Evolutionary conservation across 1,284 basidiomycete species (phyloP).

Genomic region (Stygiomarasmius scandens): DNA sequence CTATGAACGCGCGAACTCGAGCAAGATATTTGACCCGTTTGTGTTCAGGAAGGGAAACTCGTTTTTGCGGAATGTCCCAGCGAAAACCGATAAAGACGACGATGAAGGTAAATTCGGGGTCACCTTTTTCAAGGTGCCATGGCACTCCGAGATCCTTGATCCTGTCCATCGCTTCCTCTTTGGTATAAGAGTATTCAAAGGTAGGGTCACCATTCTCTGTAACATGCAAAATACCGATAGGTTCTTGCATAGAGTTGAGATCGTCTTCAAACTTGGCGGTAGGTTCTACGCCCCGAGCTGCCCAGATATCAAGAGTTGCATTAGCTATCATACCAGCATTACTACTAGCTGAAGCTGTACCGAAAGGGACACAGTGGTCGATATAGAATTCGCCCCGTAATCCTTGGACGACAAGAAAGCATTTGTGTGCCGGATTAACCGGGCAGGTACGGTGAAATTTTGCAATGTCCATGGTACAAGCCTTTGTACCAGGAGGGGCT

Average conservation of each 20-base stretch:
- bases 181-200: conserved; percentile 1
- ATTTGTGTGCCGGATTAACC: conserved; percentile 25
- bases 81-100: conserved; percentile 20
- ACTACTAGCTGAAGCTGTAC: conserved; percentile 26
- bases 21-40: conserved; percentile 22
- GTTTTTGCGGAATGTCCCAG: conserved; percentile 17
- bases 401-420: conserved; percentile 25
- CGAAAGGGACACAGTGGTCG: conserved; percentile 31
- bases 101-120: conserved; percentile 2
- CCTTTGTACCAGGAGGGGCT: conserved; percentile 26
- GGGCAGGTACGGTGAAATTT: conserved; percentile 27
- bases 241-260: conserved; percentile 8
- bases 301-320: conserved; percentile 30
- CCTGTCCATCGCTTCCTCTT: background rate
- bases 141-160: conserved; percentile 6
- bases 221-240: conserved; percentile 13
- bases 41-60: conserved; percentile 15
- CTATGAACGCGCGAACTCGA: conserved; percentile 9
- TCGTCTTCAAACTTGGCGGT: conserved; percentile 34
- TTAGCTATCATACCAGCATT: conserved; percentile 34
- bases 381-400: conserved; percentile 24
- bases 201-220: background rate
- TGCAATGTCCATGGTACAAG: conserved; percentile 28
- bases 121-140: conserved; percentile 17
- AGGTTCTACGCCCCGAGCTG: conserved; percentile 18